phyloP scores from a whole-genome alignment of 768 basidiomycete species.

The Rhodotorula babjevae region DNA sequence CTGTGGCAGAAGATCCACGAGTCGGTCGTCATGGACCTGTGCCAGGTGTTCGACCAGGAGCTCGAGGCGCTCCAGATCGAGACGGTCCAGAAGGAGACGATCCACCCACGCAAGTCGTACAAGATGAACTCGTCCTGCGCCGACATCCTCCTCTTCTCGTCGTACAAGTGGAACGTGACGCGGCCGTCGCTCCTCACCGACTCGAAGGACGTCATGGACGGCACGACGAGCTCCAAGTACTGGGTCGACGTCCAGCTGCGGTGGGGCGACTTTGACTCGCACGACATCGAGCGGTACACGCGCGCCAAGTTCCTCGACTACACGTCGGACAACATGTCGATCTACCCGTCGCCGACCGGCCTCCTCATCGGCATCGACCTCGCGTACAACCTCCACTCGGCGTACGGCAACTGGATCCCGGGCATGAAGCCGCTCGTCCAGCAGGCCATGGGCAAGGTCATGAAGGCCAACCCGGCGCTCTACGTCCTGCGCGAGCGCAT shows the following conservation, averaged over 20 bases:
- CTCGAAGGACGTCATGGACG: constrained; percentile 91
- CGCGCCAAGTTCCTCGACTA: constrained; percentile 99
- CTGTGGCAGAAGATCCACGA: constrained; percentile 97
- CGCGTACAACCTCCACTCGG: constrained; percentile 97
- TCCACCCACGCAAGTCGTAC: constrained; percentile 99
- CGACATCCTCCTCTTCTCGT: constrained; percentile 93
- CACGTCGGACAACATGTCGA: constrained; percentile 54
- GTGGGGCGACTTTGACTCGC: constrained; percentile 98
- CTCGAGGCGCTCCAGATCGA: constrained; percentile 96
- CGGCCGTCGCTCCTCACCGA: constrained; percentile 93
- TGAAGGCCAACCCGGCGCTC: constrained; percentile 98
- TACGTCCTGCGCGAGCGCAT: constrained; percentile 98
- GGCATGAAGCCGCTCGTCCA: constrained; percentile 96
- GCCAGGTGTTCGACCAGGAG: constrained; percentile 99
- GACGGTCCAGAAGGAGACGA: constrained; percentile 99
- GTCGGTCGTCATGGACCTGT: constrained; percentile 53
- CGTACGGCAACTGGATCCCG: constrained; percentile 99
- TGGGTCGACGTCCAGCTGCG: constrained; percentile 71
- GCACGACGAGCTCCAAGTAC: constrained; percentile 97
- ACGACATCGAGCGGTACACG: constrained; percentile 97
- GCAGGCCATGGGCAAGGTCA: constrained; percentile 98
- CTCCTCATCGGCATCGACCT: constrained; percentile 98
- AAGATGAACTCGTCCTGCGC: constrained; percentile 99
- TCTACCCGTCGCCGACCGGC: constrained; percentile 98
- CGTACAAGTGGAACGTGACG: constrained; percentile 84